A percentile compares a stretch with the other conserved stretches of the same genome.
phyloP scores from a whole-genome alignment of 192 early-diverging fungal genomes.

The Chytriomyces hyalinus region DNA sequence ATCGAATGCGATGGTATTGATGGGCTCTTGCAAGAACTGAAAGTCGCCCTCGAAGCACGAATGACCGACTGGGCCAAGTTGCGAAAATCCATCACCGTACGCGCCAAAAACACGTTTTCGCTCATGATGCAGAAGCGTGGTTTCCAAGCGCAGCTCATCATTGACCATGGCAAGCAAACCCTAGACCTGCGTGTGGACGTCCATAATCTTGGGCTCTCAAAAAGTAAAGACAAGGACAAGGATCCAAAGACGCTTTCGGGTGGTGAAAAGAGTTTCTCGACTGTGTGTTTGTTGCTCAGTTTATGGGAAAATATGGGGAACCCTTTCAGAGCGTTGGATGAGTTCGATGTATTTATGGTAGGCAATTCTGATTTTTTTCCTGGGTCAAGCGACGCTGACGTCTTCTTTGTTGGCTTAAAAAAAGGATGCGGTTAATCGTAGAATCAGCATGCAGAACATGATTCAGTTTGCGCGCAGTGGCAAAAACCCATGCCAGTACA shows the following conservation, averaged over 20 bases:
- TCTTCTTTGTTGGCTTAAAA: too few species aligned
- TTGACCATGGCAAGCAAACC: slow-evolving; percentile 71
- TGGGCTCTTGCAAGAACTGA: slow-evolving; percentile 44
- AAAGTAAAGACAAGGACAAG: slow-evolving; percentile 62
- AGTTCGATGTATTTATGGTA: slow-evolving; percentile 98
- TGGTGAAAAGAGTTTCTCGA: slow-evolving; percentile 96
- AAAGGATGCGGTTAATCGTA: slow-evolving; percentile 92
- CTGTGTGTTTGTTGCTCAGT: slow-evolving; percentile 88
- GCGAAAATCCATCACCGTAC: slow-evolving; percentile 72
- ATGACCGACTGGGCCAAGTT: slow-evolving; percentile 70
- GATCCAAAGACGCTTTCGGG: slow-evolving; percentile 93
- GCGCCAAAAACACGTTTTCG: slow-evolving; percentile 75
- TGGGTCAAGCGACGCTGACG: too few species aligned
- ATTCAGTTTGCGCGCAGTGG: slow-evolving; percentile 76
- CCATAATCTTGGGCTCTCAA: slow-evolving; percentile 19
- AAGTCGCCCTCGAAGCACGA: slow-evolving; percentile 62
- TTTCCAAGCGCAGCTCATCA: slow-evolving; percentile 77
- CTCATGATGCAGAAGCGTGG: slow-evolving; percentile 79
- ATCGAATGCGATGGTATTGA: slow-evolving; percentile 26
- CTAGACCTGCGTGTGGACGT: slow-evolving; percentile 57
- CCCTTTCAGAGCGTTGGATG: slow-evolving; percentile 93
- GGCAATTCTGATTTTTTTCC: slow-evolving; percentile 11
- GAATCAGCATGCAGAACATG: slow-evolving; percentile 86
- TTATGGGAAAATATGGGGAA: slow-evolving; percentile 93
- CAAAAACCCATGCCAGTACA: slow-evolving; percentile 78